Evolutionary conservation across 192 early-diverging fungal genomes (phyloP).

Genomic region (Backusella australiensis): DNA sequence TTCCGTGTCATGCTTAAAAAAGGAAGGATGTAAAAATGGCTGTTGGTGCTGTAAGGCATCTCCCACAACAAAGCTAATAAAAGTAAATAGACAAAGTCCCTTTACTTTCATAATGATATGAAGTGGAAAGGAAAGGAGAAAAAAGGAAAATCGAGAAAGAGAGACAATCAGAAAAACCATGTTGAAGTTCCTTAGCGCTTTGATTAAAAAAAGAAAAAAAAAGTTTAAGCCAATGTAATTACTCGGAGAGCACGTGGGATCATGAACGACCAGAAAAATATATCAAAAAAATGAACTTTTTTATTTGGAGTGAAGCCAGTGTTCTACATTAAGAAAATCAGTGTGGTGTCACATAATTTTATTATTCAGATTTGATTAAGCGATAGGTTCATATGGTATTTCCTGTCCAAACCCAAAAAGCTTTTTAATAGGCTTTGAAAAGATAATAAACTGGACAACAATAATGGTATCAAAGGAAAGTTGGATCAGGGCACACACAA

Average conservation of each 20-base stretch:
- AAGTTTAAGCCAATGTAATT: conserved; percentile 2
- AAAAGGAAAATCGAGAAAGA: not conserved
- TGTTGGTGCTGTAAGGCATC: not conserved
- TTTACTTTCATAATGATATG: not conserved
- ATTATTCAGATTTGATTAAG: not conserved
- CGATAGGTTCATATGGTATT: conserved; percentile 6
- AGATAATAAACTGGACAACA: conserved; percentile 49
- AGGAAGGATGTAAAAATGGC: conserved; percentile 1
- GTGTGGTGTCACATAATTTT: not conserved
- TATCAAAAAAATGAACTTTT: not conserved
- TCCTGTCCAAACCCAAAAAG: not conserved
- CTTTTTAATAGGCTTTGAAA: conserved; percentile 29
- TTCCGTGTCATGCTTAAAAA: not conserved
- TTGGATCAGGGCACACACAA: conserved; percentile 54
- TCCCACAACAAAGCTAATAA: not conserved
- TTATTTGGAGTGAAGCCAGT: no score
- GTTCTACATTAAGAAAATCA: no score
- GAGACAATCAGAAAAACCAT: not conserved
- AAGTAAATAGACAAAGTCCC: not conserved
- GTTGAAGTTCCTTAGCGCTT: not conserved
- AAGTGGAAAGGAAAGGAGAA: not conserved
- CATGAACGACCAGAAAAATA: not conserved
- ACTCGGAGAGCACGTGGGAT: not conserved
- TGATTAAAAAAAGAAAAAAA: not conserved
- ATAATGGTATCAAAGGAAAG: conserved; percentile 50